Evolutionary conservation across 73 alveolate species (phyloP), one percentile per base, ranked within the genome.

Genomic region (Blepharisma japonicum): DNA sequence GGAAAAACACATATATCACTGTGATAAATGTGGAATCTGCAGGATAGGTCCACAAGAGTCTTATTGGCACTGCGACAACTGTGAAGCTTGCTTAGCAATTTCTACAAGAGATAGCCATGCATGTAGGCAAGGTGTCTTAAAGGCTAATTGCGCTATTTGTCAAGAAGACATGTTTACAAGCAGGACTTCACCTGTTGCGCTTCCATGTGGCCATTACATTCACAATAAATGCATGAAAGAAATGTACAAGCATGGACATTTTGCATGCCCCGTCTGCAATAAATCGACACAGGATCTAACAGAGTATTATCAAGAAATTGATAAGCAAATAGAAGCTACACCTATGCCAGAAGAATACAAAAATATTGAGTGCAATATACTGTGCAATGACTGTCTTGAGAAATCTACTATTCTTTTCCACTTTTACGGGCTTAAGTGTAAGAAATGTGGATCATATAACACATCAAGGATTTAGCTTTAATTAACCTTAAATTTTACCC

Each of bases 11-110:
- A 68, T 85, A 54, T 91, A 51, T 45, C 97, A 91, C 78, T 91
- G 97, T 55, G 94, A 91, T 2, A 71, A 80, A 55, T 91, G 97
- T 45, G 86, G 86, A 20, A 86, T 91, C 67, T 91, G 97, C 84
- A 85, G 97, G 78, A 79, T 80, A 14, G 97, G 95, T 6, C 87
- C 81, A 9, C 51, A 56, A 76, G 91, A 86, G 48, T 77, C 81
- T 48, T 48, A 6, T 55, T 89, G 85, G 55, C 97, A 91, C 76
- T 91, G 97, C 47, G 83, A 86, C 27, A 56, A 50, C 39, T 91
- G 97, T 53, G 94, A 89, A 53, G 83, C 85, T 70, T 91, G 97
- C 78, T 68, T 85, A 38, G 21, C 79, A 0, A 38, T 85, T 9
- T 21, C 80, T 14, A 49, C 71, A 45, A 74, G 85, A 54, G 81